Conservation (phyloP, 805 yeast species). For the Ogataea paraovalis region DNA sequence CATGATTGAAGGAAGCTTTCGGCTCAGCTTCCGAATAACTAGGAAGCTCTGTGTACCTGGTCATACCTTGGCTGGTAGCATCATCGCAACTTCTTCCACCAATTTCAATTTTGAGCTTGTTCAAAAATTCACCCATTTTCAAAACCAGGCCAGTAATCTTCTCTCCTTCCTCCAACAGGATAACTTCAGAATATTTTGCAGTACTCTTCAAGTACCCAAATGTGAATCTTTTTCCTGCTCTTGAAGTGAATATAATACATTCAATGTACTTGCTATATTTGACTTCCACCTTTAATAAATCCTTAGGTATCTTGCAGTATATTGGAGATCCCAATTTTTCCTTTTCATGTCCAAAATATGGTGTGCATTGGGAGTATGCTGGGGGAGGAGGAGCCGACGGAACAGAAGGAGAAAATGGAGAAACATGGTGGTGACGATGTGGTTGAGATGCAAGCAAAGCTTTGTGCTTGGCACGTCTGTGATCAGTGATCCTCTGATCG, state of each 20-base stretch:
- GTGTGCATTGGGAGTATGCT: conserved; percentile 9
- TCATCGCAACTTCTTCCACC: background rate
- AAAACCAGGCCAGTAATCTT: conserved; percentile 6
- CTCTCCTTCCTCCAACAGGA: conserved; percentile 10
- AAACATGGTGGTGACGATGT: background rate
- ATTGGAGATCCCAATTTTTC: conserved; percentile 8
- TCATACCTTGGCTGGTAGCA: background rate
- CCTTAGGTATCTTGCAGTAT: conserved; percentile 9
- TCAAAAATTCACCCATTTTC: conserved; percentile 11
- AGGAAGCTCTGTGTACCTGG: background rate
- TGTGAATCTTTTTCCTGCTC: conserved; percentile 9
- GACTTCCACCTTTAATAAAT: conserved; percentile 10
- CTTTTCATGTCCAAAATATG: conserved; percentile 8
- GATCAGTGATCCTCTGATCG: background rate
- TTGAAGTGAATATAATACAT: conserved; percentile 12
- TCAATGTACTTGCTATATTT: conserved; percentile 16
- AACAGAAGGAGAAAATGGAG: background rate
- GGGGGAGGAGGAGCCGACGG: conserved; percentile 11
- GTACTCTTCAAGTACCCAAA: conserved; percentile 13
- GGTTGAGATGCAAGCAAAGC: background rate
- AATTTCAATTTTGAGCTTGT: conserved; percentile 10
- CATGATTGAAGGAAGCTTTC: background rate
- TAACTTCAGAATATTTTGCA: background rate
- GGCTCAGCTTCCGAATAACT: background rate
- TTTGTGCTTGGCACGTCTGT: background rate